Base-by-base conservation (phyloP, 805 yeast genomes). In the Candida suzukii region DNA sequence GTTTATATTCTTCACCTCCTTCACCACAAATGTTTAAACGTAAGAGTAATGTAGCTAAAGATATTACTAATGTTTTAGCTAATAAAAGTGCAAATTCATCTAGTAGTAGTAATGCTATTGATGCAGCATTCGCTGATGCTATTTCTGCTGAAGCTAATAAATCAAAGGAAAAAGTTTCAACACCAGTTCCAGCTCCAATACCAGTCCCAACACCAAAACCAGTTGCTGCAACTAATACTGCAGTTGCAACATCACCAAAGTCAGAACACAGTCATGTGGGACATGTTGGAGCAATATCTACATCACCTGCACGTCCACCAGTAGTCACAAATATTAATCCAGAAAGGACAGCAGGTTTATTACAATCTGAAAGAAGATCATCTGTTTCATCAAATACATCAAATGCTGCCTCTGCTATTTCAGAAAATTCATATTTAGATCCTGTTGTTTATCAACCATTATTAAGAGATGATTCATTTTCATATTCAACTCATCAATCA, bases 71-170 rank as follows among this genome's bases (percentile, higher is more conserved):
- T 35, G 37, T 35, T 3, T 11, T 35, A 3, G 29, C 29, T 14
- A 35, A 22, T 8, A 25, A 22, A 9, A 35, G 29, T 24, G 28
- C 37, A 3, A 16, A 39, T 16, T 42, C 52, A 2, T 45, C 53
- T 8, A 30, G 35, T n/a, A 32, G 35, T 28, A 37, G 35, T 24
- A 51, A 51, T 37, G 58, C 53, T 2, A 44, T 54, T 26, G 58
- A 54, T 41, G 46, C 46, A 7, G 45, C 58, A 8, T 40, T 54
- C 21, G 53, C 51, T 7, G 46, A 47, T 26, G 55, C 58, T 1
- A 36, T 48, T 13, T 36, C 42, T 16, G n/a, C 36, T 22, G 49
- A 46, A 19, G 33, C 42, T 2, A 20, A 28, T 20, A 7, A 9
- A 16, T 16, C 18, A 6, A 29, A n/a, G 8, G 20, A 30, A 16